Conservation (phyloP, 75 land plant genomes). For the Adiantum capillusveneris region DNA sequence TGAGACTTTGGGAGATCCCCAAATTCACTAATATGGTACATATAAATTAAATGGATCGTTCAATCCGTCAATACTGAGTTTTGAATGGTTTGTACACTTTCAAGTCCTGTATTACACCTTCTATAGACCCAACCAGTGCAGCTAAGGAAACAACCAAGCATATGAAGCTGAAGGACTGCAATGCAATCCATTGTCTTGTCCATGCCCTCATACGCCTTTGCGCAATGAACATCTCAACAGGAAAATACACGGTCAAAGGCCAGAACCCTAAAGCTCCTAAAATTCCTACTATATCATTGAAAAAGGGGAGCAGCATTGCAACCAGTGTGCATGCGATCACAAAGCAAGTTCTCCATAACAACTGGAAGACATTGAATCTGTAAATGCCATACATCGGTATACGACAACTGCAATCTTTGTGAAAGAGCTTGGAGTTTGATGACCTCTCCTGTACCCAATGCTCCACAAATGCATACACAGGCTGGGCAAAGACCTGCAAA, state of each 20-base stretch:
- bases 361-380: too few species aligned
- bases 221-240: conserved; percentile 3
- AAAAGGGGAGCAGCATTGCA: conserved; percentile 77
- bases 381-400: too few species aligned
- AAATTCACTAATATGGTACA: too few species aligned
- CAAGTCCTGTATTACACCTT: neutral
- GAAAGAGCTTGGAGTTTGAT: too few species aligned
- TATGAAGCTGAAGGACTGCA: conserved; percentile 1
- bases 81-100: conserved; percentile 1
- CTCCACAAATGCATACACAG: conserved; percentile 61
- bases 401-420: too few species aligned
- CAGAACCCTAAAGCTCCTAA: conserved; percentile 76
- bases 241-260: too few species aligned
- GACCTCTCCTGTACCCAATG: too few species aligned
- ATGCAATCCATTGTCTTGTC: neutral
- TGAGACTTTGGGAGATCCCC: too few species aligned
- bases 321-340: conserved; percentile 55
- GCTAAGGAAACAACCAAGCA: conserved; percentile 14
- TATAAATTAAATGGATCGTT: neutral
- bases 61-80: neutral
- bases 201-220: neutral
- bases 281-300: conserved; percentile 73
- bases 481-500: conserved; percentile 51
- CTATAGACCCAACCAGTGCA: conserved; percentile 3
- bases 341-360: conserved; percentile 59